Base-by-base conservation (phyloP, 1,139 yeast genomes). In the Yamadazyma jaroonii region DNA sequence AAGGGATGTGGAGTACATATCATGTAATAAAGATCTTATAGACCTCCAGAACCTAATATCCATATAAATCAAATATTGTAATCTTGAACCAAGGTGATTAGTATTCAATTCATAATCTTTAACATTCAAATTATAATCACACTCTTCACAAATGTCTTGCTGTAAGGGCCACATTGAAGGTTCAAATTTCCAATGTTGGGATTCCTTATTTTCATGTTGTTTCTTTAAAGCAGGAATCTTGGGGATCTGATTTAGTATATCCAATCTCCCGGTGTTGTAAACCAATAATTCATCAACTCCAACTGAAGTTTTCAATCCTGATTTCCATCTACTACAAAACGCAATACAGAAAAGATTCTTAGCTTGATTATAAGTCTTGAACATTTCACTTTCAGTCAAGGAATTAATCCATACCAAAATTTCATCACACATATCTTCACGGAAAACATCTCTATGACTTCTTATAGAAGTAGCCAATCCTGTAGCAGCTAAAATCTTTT, bases 351-450 rank as follows among this genome's bases (percentile, higher is more conserved):
- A 66, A 1, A 76, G 52, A 35, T 78, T 72, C 39, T 84, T 69
- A 1, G 77, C 59, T 1, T 66, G 50, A 30, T 63, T 59, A 45
- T 75, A 74, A 32, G 74, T 71, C 14, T 77, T 77, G 43, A 73
- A 72, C 17, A 84, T 51, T 31, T 77, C 74, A 25, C 84, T 72
- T 39, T 69, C 73, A 0, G 84, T 67, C 32, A 88, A 57, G 32
- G 79, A 84, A 26, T 65, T 61, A 3, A 87, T 54, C 90, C 95
- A 85, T 14, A 58, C 52, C 8, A 86, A 55, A 15, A 87, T 77
- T 42, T 82, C 88, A 37, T 77, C 81, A 46, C 85, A 81, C 88
- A 85, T 81, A 41, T 85, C 92, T 55, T 88, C 96, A 38, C 95
- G 67, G 53, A 85, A 84, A 7, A 77, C 64, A 52, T 87, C 96